Percentiles rank a stretch among this genome's conserved stretches.
Conservation (phyloP, 768 basidiomycete genomes). For the Butyriboletus loyo region DNA sequence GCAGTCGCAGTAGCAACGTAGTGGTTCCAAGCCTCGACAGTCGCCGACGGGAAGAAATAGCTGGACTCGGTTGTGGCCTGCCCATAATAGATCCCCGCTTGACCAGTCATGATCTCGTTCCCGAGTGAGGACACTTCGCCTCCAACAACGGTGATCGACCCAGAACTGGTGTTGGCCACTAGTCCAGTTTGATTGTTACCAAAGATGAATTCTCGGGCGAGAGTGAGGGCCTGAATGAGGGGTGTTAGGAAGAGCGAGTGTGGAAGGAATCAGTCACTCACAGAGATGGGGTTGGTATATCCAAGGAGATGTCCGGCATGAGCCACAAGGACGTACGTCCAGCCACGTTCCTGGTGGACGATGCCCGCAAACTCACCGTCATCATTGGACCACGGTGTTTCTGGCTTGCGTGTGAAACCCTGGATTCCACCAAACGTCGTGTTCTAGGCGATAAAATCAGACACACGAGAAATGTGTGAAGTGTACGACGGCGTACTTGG, state of each 20-base stretch:
- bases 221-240: conserved; percentile 48
- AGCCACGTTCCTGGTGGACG: conserved; percentile 69
- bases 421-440: conserved; percentile 76
- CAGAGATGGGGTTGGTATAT: conserved; percentile 36
- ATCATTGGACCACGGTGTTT: conserved; percentile 65
- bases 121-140: conserved; percentile 49
- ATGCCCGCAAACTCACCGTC: conserved; percentile 57
- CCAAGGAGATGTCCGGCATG: conserved; percentile 39
- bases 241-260: not conserved
- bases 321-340: conserved; percentile 40
- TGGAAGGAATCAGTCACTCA: conserved; percentile 32
- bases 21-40: conserved; percentile 53
- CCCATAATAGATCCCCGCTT: conserved; percentile 55
- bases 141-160: conserved; percentile 35
- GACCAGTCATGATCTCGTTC: conserved; percentile 50
- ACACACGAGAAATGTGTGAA: not conserved
- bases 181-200: conserved; percentile 59
- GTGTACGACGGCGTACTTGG: conserved; percentile 35
- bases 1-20: conserved; percentile 47
- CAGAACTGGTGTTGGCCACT: conserved; percentile 36
- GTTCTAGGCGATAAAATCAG: conserved; percentile 43
- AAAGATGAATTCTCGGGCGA: conserved; percentile 66
- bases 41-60: conserved; percentile 53
- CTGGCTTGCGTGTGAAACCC: conserved; percentile 66
- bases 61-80: conserved; percentile 45